Conservation (phyloP, 495 filamentous ascomycete species). For the Penicillium lagena region DNA sequence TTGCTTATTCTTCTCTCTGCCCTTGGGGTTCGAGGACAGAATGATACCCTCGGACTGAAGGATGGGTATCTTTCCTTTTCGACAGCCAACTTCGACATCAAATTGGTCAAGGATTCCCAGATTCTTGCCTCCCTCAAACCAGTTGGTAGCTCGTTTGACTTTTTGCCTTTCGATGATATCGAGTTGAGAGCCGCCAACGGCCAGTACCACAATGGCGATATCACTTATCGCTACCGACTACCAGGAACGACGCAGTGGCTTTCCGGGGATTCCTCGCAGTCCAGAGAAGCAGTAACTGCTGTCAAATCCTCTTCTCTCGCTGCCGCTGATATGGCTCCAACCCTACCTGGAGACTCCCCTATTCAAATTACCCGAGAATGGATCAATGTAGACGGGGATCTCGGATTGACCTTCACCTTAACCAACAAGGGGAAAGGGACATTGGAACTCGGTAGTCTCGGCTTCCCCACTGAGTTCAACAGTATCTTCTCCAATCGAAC, state of each 20-base stretch:
- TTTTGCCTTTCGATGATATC: conserved; percentile 40
- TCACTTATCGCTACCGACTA: conserved; percentile 41
- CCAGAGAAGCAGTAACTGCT: conserved; percentile 21
- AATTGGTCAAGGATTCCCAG: conserved; percentile 25
- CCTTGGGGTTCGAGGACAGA: conserved; percentile 1
- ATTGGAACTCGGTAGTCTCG: conserved; percentile 45
- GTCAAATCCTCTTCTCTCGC: conserved; percentile 14
- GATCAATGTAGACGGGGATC: conserved; percentile 34
- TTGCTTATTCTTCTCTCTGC: neutral
- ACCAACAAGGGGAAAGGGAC: conserved; percentile 26
- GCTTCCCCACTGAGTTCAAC: conserved; percentile 49
- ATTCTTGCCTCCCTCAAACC: conserved; percentile 37
- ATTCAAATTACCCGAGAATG: conserved; percentile 39
- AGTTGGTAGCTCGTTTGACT: conserved; percentile 32
- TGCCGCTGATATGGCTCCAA: conserved; percentile 24
- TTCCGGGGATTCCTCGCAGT: conserved; percentile 27
- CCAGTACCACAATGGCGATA: conserved; percentile 47
- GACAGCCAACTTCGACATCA: conserved; percentile 30
- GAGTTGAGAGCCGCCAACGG: conserved; percentile 32
- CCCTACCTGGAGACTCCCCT: conserved; percentile 15
- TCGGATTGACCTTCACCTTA: conserved; percentile 41
- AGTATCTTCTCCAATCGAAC: conserved; percentile 48
- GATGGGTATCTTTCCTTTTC: conserved; percentile 27
- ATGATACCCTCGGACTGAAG: conserved; percentile 20
- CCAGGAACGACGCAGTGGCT: conserved; percentile 22